phyloP scores from a whole-genome alignment of 1,284 basidiomycete genomes.

The Schizophyllum commune region DNA sequence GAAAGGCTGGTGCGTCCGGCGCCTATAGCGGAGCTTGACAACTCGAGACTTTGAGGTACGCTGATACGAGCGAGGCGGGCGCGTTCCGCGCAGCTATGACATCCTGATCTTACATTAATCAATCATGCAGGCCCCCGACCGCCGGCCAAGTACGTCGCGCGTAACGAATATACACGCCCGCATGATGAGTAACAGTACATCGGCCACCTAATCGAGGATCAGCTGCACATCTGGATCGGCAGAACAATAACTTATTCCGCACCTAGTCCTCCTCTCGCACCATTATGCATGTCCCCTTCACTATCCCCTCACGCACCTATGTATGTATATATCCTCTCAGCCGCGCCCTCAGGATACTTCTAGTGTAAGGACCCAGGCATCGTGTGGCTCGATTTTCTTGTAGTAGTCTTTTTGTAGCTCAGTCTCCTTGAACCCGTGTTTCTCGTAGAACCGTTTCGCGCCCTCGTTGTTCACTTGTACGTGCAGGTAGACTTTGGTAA shows the following conservation, averaged over 20 bases:
- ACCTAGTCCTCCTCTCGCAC: not conserved
- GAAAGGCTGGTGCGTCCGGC: slow-evolving; percentile 12
- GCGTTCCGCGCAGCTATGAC: not conserved
- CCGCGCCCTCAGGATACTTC: not conserved
- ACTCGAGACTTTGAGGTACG: slow-evolving; percentile 12
- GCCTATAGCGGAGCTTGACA: slow-evolving; percentile 7
- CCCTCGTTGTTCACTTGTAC: slow-evolving; percentile 68
- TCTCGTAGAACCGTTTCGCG: slow-evolving; percentile 72
- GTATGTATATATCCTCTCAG: not conserved
- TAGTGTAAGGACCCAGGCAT: slow-evolving; percentile 72
- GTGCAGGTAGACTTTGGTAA: slow-evolving; percentile 67
- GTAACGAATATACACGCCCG: not conserved
- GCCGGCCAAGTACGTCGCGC: not conserved
- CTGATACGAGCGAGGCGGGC: not conserved
- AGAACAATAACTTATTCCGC: not conserved
- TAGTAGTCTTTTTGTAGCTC: slow-evolving; percentile 66
- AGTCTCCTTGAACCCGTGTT: slow-evolving; percentile 64
- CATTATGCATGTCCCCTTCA: not conserved
- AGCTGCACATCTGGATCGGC: not conserved
- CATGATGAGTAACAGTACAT: not conserved
- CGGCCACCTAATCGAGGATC: not conserved
- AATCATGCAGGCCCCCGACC: not conserved
- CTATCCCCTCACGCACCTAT: not conserved
- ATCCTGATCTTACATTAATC: not conserved
- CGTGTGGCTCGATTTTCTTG: slow-evolving; percentile 71